A percentile compares a stretch with the other conserved stretches of the same genome.
These are phyloP conservation scores for Trypethelium eluteriae DNA, from an alignment of 495 filamentous ascomycete species.

Conservation along the genomic window DNA sequence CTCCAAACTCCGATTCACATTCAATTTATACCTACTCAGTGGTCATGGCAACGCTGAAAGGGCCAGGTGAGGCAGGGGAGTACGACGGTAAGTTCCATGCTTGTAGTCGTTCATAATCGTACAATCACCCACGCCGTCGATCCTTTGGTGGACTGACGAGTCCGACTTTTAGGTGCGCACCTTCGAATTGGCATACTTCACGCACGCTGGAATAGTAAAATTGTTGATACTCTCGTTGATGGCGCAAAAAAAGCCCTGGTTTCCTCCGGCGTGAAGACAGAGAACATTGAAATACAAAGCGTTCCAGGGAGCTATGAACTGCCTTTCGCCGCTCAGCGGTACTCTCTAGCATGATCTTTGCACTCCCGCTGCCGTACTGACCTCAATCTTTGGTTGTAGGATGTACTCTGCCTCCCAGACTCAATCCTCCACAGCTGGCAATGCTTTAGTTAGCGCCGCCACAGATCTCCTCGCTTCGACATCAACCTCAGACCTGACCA, in stretches of 20 bases:
- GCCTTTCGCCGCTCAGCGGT: conserved; percentile 79
- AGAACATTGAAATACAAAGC: conserved; percentile 79
- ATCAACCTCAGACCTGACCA: conserved; percentile 55
- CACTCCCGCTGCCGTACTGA: conserved; percentile 18
- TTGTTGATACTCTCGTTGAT: conserved; percentile 70
- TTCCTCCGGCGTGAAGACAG: conserved; percentile 68
- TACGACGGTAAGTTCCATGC: conserved; percentile 27
- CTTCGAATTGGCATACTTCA: conserved; percentile 92
- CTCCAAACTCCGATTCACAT: no score
- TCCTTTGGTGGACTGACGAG: conserved; percentile 14
- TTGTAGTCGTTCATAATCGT: background rate
- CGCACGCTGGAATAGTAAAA: conserved; percentile 80
- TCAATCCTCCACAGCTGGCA: conserved; percentile 55
- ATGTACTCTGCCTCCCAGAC: conserved; percentile 82
- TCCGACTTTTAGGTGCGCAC: conserved; percentile 51
- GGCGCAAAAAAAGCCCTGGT: conserved; percentile 59
- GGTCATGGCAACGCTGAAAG: conserved; percentile 28
- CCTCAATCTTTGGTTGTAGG: conserved; percentile 37
- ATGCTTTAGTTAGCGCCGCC: conserved; percentile 51
- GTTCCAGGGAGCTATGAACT: conserved; percentile 94
- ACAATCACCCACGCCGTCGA: conserved; percentile 10
- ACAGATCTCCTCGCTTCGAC: conserved; percentile 68
- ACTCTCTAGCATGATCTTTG: conserved; percentile 20
- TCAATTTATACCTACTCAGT: background rate
- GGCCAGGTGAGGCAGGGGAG: conserved; percentile 25